Conservation (phyloP, 768 basidiomycete genomes). For the Tephrocybe sp. region DNA sequence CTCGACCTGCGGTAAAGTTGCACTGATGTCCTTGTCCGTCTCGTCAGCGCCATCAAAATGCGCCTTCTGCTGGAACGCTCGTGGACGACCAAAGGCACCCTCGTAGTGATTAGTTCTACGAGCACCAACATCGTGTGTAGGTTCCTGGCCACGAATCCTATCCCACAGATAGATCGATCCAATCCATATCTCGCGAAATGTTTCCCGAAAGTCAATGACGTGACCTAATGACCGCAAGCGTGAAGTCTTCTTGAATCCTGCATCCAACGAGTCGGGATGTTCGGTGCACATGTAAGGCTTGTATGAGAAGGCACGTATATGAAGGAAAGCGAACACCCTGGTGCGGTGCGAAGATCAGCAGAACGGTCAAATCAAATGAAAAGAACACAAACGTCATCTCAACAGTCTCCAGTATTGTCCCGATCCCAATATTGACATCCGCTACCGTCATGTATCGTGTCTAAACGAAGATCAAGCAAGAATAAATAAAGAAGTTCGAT, state of each 20-base stretch:
- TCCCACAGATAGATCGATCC: slow-evolving; percentile 59
- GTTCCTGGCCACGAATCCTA: slow-evolving; percentile 53
- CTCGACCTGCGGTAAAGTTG: slow-evolving; percentile 27
- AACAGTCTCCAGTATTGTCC: slow-evolving; percentile 64
- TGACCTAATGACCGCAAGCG: slow-evolving; percentile 57
- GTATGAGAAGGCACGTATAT: slow-evolving; percentile 73
- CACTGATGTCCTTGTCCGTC: slow-evolving; percentile 8
- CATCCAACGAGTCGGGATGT: slow-evolving; percentile 24
- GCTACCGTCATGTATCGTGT: slow-evolving; percentile 69
- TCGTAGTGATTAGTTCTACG: slow-evolving; percentile 42
- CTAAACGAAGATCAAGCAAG: slow-evolving; percentile 24
- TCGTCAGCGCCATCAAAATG: slow-evolving; percentile 13
- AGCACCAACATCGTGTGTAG: slow-evolving; percentile 42
- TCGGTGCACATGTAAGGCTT: slow-evolving; percentile 47
- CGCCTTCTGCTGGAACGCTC: slow-evolving; percentile 19
- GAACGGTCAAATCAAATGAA: neutral
- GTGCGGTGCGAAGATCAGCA: slow-evolving; percentile 9
- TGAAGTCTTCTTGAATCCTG: slow-evolving; percentile 41
- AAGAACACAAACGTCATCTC: slow-evolving; percentile 64
- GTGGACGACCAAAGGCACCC: slow-evolving; percentile 39
- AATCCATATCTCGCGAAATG: slow-evolving; percentile 56
- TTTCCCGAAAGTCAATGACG: slow-evolving; percentile 70
- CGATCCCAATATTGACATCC: slow-evolving; percentile 70
- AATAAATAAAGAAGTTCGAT: neutral
- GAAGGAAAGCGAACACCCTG: slow-evolving; percentile 66